A percentile compares a stretch with the other conserved stretches of the same genome.
phyloP scores from a whole-genome alignment of 1,284 basidiomycete genomes.

The Apiotrichum mycotoxinovorans region DNA sequence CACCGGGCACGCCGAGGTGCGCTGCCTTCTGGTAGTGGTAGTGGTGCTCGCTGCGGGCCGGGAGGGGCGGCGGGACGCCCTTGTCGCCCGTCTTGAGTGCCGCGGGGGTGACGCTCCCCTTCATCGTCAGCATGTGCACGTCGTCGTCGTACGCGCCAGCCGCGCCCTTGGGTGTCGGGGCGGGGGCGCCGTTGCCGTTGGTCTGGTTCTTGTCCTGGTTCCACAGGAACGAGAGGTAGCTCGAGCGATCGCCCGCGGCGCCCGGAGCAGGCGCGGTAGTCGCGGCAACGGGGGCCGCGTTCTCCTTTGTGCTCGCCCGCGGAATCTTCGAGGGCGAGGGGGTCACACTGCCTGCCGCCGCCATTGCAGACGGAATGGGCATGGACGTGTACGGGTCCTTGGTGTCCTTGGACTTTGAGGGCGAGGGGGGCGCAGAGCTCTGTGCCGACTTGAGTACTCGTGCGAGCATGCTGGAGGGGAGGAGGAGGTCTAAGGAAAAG shows the following conservation, averaged over 20 bases:
- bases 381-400: not conserved
- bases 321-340: constrained; percentile 5
- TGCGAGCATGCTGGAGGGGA: constrained; percentile 9
- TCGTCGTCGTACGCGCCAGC: constrained; percentile 32
- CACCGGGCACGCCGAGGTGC: constrained; percentile 7
- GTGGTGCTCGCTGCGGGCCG: not conserved
- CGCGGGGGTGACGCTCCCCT: constrained; percentile 41
- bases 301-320: constrained; percentile 26
- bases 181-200: constrained; percentile 21
- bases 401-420: constrained; percentile 20
- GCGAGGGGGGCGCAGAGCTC: constrained; percentile 13
- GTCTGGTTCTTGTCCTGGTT: constrained; percentile 23
- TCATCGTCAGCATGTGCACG: constrained; percentile 51
- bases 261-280: constrained; percentile 10
- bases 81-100: constrained; percentile 57
- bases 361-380: too few relatives aligned
- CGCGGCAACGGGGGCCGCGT: constrained; percentile 13
- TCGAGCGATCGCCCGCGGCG: constrained; percentile 27
- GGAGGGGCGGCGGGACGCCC: not conserved
- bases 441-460: constrained; percentile 14
- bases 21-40: constrained; percentile 24
- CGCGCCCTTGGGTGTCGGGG: constrained; percentile 18
- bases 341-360: not conserved
- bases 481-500: not conserved
- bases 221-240: constrained; percentile 46